These are phyloP conservation scores for Fusarium pilosicola DNA, from an alignment of 2,329 filamentous ascomycete genomes.

Conservation along the genomic window DNA sequence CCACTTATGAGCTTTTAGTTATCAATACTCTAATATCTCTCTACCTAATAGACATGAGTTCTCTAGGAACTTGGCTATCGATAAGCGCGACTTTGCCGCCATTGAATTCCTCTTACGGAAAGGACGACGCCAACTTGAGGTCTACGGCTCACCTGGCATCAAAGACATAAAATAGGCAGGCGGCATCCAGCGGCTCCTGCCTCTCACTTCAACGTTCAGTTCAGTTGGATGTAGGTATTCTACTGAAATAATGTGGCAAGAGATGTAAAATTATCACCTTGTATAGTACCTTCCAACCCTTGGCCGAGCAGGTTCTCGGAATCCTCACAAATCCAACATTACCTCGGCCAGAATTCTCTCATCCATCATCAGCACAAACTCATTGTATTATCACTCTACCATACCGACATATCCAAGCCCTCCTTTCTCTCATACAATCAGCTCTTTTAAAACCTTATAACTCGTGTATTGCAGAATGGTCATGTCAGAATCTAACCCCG, in stretches of 20 bases:
- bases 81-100: conserved; percentile 86
- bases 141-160: conserved; percentile 82
- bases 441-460: conserved; percentile 27
- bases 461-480: conserved; percentile 42
- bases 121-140: conserved; percentile 82
- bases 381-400: conserved; percentile 23
- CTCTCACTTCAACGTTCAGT: not conserved
- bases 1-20: not conserved
- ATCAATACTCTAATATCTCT: not conserved
- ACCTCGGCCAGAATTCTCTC: not conserved
- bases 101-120: conserved; percentile 88
- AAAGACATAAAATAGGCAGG: conserved; percentile 69
- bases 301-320: not conserved
- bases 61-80: conserved; percentile 71
- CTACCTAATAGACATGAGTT: conserved; percentile 73
- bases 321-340: not conserved
- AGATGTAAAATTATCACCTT: not conserved
- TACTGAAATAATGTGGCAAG: not conserved
- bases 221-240: not conserved
- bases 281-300: conserved; percentile 8
- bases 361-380: conserved; percentile 12
- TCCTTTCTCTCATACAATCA: conserved; percentile 34
- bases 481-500: conserved; percentile 44
- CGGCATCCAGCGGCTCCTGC: not conserved
- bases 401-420: not conserved